A percentile compares a stretch with the other conserved stretches of the same genome.
These are phyloP conservation scores for Pistacia vera DNA, from an alignment of 345 rosid species.

Conservation along the genomic window DNA sequence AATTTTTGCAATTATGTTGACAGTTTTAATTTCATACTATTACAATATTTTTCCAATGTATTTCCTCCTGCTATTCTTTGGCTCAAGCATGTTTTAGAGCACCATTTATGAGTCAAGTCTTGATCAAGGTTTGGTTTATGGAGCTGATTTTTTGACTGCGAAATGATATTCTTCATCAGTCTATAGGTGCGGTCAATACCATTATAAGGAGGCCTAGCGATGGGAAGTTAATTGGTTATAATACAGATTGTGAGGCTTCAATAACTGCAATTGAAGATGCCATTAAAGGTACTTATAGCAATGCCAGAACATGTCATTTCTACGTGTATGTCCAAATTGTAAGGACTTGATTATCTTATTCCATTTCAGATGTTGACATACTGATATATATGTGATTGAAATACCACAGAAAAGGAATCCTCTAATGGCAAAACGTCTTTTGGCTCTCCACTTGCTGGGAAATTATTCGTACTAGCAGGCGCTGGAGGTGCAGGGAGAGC, in stretches of 20 bases:
- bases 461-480: conserved; percentile 56
- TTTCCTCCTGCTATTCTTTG: background rate
- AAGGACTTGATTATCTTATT: background rate
- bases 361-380: conserved; percentile 9
- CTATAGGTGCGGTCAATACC: conserved; percentile 56
- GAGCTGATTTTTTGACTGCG: background rate
- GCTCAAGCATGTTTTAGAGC: background rate
- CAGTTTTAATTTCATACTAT: background rate
- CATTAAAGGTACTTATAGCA: conserved; percentile 38
- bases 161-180: conserved; percentile 28
- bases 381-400: background rate
- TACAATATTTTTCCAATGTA: background rate
- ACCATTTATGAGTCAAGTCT: background rate
- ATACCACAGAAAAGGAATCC: conserved; percentile 29
- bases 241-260: conserved; percentile 58
- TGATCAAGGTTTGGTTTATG: background rate
- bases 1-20: background rate
- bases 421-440: conserved; percentile 16
- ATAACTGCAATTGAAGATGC: conserved; percentile 62
- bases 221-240: conserved; percentile 54
- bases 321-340: background rate
- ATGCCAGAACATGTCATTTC: background rate
- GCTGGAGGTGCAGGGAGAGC: conserved; percentile 78
- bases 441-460: conserved; percentile 43
- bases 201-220: conserved; percentile 49